Conservation (phyloP, 2,329 filamentous ascomycete genomes). For the Penicillium fuscoglaucum region DNA sequence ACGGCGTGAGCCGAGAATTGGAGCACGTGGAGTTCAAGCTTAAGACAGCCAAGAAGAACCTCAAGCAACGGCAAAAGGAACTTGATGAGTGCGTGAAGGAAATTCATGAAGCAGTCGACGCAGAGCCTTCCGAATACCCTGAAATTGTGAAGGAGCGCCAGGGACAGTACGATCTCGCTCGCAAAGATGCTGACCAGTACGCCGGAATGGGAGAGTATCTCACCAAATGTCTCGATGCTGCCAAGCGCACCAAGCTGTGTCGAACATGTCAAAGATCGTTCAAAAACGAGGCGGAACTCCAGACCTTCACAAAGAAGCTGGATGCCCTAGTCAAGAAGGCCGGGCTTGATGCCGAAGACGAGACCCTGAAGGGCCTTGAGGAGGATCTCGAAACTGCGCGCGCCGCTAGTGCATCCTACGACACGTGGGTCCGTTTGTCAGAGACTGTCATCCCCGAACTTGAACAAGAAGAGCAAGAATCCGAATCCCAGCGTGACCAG, state of each 20-base stretch:
- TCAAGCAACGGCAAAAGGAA: constrained; percentile 65
- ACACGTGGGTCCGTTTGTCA: constrained; percentile 70
- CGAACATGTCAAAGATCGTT: constrained; percentile 74
- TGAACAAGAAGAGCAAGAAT: constrained; percentile 61
- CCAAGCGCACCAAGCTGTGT: constrained; percentile 71
- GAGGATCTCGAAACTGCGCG: constrained; percentile 63
- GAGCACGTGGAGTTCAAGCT: constrained; percentile 75
- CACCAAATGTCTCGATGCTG: constrained; percentile 63
- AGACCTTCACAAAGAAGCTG: constrained; percentile 65
- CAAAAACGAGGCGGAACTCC: constrained; percentile 58
- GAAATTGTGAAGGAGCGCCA: constrained; percentile 55
- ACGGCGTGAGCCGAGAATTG: constrained; percentile 69
- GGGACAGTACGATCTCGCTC: constrained; percentile 51
- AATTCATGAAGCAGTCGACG: constrained; percentile 60
- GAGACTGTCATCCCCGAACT: constrained; percentile 68
- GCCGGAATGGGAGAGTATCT: constrained; percentile 72
- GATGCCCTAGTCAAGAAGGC: constrained; percentile 55
- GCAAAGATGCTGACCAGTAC: constrained; percentile 66
- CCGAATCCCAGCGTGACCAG: constrained; percentile 62
- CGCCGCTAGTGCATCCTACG: constrained; percentile 66
- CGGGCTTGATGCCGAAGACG: constrained; percentile 58
- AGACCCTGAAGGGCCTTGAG: constrained; percentile 63
- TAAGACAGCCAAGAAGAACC: constrained; percentile 62
- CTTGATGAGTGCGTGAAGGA: constrained; percentile 61
- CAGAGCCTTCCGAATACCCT: constrained; percentile 52